Evolutionary conservation across 768 basidiomycete genomes (phyloP).

Genomic region (Pleurotus pulmonarius): DNA sequence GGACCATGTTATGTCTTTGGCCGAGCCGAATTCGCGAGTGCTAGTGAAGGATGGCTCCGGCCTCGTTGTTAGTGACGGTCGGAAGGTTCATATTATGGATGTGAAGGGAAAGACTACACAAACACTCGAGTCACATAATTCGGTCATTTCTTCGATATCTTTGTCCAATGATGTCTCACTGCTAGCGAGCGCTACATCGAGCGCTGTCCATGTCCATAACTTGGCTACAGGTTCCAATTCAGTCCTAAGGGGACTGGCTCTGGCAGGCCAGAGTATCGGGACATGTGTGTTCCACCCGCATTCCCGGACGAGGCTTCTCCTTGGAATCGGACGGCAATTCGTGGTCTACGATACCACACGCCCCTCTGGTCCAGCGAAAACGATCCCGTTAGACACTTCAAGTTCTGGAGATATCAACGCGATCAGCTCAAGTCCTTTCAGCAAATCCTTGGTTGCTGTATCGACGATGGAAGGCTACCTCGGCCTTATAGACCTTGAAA

Average conservation of each 20-base stretch:
- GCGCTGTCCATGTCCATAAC: constrained; percentile 57
- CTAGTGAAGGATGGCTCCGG: constrained; percentile 28
- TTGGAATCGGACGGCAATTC: constrained; percentile 49
- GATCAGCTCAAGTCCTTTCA: constrained; percentile 69
- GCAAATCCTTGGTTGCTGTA: constrained; percentile 65
- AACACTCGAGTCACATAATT: constrained; percentile 51
- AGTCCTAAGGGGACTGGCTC: constrained; percentile 50
- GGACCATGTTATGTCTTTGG: constrained; percentile 35
- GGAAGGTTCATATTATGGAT: constrained; percentile 50
- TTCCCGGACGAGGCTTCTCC: constrained; percentile 53
- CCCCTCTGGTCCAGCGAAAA: constrained; percentile 52
- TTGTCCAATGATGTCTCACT: constrained; percentile 55
- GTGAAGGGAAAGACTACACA: constrained; percentile 36
- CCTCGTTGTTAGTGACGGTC: constrained; percentile 44
- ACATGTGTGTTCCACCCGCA: constrained; percentile 64
- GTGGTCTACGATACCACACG: constrained; percentile 61
- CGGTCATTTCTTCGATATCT: constrained; percentile 47
- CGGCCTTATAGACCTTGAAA: constrained; percentile 66
- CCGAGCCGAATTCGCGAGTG: constrained; percentile 28
- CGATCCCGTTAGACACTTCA: constrained; percentile 32
- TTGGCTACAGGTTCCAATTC: constrained; percentile 50
- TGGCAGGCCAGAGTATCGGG: constrained; percentile 30
- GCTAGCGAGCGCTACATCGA: constrained; percentile 52
- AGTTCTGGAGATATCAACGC: constrained; percentile 46
- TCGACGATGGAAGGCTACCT: constrained; percentile 53